Evolutionary conservation across 352 stramenopile genomes (phyloP).

Genomic region (Pythium rishiriense): DNA sequence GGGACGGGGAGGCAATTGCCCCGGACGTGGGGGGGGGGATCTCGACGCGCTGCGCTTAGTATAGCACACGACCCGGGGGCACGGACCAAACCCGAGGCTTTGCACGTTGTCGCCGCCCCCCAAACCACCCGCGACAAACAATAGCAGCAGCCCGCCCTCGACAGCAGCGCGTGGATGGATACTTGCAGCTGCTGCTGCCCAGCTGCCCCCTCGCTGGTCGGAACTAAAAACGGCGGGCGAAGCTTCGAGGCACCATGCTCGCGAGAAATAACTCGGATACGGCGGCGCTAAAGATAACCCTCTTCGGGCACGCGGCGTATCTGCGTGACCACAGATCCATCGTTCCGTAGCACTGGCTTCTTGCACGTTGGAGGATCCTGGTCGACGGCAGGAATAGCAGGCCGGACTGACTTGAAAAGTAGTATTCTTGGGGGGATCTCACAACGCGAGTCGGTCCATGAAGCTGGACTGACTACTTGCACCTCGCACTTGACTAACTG

Average conservation of each 20-base stretch:
- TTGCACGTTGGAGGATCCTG: constrained; percentile 38
- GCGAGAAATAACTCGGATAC: constrained; percentile 15
- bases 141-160: constrained; percentile 3
- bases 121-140: constrained; percentile 8
- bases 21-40: not conserved
- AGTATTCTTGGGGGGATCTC: not conserved
- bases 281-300: constrained; percentile 14
- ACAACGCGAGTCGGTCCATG: not conserved
- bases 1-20: constrained; percentile 3
- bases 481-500: not conserved
- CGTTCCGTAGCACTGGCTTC: constrained; percentile 32
- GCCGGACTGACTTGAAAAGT: constrained; percentile 6
- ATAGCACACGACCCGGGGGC: constrained; percentile 10
- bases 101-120: not conserved
- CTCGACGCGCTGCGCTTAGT: not conserved
- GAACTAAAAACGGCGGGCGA: constrained; percentile 1
- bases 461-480: constrained; percentile 1
- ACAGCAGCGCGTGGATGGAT: not conserved
- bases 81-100: no score
- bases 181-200: not conserved
- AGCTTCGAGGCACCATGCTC: constrained; percentile 13
- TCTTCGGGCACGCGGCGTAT: not conserved
- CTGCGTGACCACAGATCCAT: not conserved
- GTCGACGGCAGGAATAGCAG: constrained; percentile 1
- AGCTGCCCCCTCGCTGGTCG: not conserved